These are phyloP conservation scores for Hygrophorus russula DNA, from an alignment of 768 basidiomycete genomes.

Conservation along the genomic window DNA sequence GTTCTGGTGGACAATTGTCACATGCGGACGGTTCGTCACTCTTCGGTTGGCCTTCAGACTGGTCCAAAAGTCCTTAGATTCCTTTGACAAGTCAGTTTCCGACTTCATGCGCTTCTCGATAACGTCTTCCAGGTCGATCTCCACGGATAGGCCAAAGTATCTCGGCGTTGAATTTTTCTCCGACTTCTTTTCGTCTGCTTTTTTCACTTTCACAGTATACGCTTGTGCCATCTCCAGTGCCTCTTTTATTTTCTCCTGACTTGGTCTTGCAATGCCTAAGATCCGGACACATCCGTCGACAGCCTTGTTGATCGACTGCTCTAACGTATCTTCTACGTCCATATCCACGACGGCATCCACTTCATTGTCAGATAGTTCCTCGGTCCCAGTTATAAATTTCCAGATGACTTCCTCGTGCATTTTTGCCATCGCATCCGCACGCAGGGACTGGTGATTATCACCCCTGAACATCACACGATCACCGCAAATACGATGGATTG, in stretches of 20 bases:
- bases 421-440: conserved; percentile 36
- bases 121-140: conserved; percentile 47
- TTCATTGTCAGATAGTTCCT: conserved; percentile 51
- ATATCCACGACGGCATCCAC: conserved; percentile 65
- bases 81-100: conserved; percentile 18
- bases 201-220: conserved; percentile 32
- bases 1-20: conserved; percentile 76
- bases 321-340: conserved; percentile 42
- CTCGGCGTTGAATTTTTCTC: conserved; percentile 28
- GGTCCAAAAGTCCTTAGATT: conserved; percentile 34
- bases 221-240: conserved; percentile 35
- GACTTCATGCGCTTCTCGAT: conserved; percentile 31
- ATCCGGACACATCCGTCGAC: conserved; percentile 46
- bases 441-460: conserved; percentile 75
- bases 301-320: conserved; percentile 44
- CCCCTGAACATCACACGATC: conserved; percentile 70
- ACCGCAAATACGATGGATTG: conserved; percentile 63
- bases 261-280: conserved; percentile 43
- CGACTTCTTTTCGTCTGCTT: conserved; percentile 16
- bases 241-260: conserved; percentile 41
- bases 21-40: conserved; percentile 57
- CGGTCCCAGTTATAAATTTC: conserved; percentile 57
- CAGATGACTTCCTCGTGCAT: conserved; percentile 75
- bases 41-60: conserved; percentile 32
- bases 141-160: conserved; percentile 74